Evolutionary conservation across 352 stramenopile genomes (phyloP), one percentile per base, ranked within the genome.

Genomic region (Albugo laibachii): DNA sequence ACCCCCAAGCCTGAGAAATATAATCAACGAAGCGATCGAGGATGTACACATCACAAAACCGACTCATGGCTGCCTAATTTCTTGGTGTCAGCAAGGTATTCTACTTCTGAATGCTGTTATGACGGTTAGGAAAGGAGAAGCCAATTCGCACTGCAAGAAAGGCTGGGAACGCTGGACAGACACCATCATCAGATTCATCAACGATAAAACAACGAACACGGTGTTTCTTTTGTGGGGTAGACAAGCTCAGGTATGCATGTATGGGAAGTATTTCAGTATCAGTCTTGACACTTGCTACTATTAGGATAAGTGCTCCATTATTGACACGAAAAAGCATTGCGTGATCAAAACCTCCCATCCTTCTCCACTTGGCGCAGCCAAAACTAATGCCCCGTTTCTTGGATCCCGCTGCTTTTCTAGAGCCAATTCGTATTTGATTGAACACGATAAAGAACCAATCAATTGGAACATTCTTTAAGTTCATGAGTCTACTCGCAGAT

Each of bases 151-250:
- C 67, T 83, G 94, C 57, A 95, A 95, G 53, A 62, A 74, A 42
- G 94, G 95, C 38, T 99, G 96, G 95, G 94, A 99, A 57, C 70
- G 77, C 24, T 95, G 99, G 49, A 99, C 96, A 5, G 92, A 98
- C 62, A 80, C 80, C 31, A 66, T 98, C 49, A 89, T 98, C 40
- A 63, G 79, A 43, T 62, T 65, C 44, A 59, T 96, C 40, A 93
- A 73, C 49, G 63, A 67, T 47, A 52, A 89, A 48, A 55, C 76
- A 24, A 60, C 58, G 14, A 68, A 93, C 58, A 69, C 99, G 14
- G 95, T 99, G 0, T 99, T 98, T 62, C 55, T 99, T 53, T 68
- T 99, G 8, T 99, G 96, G 96, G 96, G 96, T 16, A 97, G 96
- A 52, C 93, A 92, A 31, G 95, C 95, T 11, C 80, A 95, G 46